These are phyloP conservation scores for Torulaspora maleeae DNA, from an alignment of 805 yeast species.

Conservation along the genomic window DNA sequence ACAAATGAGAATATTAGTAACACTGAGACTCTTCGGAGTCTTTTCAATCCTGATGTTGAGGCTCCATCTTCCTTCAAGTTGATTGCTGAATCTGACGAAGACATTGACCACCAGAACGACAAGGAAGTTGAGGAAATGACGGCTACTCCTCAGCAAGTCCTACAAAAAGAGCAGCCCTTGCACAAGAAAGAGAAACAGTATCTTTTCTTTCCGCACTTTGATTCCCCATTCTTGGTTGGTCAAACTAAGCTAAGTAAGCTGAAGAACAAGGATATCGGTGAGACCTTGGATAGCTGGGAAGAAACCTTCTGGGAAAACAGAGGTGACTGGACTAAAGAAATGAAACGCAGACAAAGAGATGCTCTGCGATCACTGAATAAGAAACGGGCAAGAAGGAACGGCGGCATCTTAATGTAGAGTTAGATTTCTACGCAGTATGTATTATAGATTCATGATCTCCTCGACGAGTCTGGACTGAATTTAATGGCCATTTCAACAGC, in stretches of 20 bases:
- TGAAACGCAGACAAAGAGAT: slow-evolving; percentile 73
- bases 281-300: slow-evolving; percentile 52
- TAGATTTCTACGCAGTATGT: neutral
- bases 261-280: slow-evolving; percentile 26
- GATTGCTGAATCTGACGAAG: slow-evolving; percentile 44
- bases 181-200: slow-evolving; percentile 41
- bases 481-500: slow-evolving; percentile 92
- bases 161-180: neutral
- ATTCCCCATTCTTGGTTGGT: slow-evolving; percentile 81
- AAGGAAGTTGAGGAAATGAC: slow-evolving; percentile 20
- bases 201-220: slow-evolving; percentile 75
- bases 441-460: slow-evolving; percentile 54
- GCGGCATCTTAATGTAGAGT: slow-evolving; percentile 7
- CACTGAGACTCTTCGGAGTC: slow-evolving; percentile 59
- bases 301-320: slow-evolving; percentile 78
- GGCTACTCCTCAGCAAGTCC: slow-evolving; percentile 13
- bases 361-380: slow-evolving; percentile 55
- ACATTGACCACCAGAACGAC: slow-evolving; percentile 39
- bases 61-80: slow-evolving; percentile 39
- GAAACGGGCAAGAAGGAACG: slow-evolving; percentile 25
- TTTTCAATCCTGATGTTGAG: slow-evolving; percentile 47
- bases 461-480: slow-evolving; percentile 25
- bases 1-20: slow-evolving; percentile 31
- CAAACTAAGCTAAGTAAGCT: slow-evolving; percentile 73
- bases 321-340: slow-evolving; percentile 71